A percentile compares a stretch with the other conserved stretches of the same genome.
Evolutionary conservation across 108 stramenopile species (phyloP).

Genomic region (Aurantiochytrium sp.): DNA sequence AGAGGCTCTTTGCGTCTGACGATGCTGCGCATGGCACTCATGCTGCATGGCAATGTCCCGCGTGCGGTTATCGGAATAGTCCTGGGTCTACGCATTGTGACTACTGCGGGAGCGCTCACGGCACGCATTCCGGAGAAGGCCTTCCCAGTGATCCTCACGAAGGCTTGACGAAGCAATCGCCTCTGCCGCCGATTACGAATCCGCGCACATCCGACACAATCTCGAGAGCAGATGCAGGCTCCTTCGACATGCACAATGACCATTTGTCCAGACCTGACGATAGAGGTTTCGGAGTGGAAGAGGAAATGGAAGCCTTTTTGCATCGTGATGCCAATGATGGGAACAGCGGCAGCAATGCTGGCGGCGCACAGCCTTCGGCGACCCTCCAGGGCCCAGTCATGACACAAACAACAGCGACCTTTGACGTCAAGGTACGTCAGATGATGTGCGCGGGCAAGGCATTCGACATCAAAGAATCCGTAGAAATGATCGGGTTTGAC

Average conservation of each 20-base stretch:
- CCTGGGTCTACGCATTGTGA: not conserved
- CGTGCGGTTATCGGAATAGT: not conserved
- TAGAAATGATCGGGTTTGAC: not conserved
- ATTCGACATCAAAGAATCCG: not conserved
- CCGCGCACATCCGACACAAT: too few relatives aligned
- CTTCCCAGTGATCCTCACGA: too few relatives aligned
- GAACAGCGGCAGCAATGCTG: too few relatives aligned
- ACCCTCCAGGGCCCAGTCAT: not conserved
- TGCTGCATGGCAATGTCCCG: not conserved
- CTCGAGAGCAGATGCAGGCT: too few relatives aligned
- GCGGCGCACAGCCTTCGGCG: not conserved
- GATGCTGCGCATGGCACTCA: not conserved
- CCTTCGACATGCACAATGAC: too few relatives aligned
- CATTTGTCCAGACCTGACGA: too few relatives aligned
- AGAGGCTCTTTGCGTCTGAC: not conserved
- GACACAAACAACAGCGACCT: not conserved
- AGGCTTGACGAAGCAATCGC: too few relatives aligned
- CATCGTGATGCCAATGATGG: not conserved
- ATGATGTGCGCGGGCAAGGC: not conserved
- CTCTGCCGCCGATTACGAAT: too few relatives aligned
- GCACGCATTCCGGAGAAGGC: not conserved
- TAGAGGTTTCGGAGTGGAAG: not conserved
- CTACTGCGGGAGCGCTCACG: not conserved
- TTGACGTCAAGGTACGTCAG: not conserved
- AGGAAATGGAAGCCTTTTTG: not conserved